Conservation (phyloP, 345 rosid genomes). For the Microthlaspi erraticum region DNA sequence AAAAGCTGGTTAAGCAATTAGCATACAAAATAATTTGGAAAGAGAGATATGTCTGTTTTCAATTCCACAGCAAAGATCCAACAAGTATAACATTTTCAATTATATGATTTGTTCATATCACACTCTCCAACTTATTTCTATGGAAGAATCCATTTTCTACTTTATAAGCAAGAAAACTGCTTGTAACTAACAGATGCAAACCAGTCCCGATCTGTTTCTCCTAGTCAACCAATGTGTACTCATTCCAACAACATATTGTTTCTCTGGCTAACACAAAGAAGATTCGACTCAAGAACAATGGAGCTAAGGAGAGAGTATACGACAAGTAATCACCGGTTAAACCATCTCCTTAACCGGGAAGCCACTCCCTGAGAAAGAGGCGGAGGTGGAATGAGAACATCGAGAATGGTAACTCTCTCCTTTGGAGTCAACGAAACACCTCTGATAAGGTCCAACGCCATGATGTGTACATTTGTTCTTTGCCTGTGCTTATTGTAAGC, state of each 20-base stretch:
- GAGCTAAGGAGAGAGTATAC: slow-evolving; percentile 1
- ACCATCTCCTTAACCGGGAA: slow-evolving; percentile 63
- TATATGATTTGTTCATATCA: slow-evolving; percentile 6
- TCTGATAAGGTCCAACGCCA: slow-evolving; percentile 86
- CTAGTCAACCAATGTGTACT: not conserved
- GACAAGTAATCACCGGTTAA: slow-evolving; percentile 23
- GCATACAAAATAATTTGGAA: not conserved
- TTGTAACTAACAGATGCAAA: not conserved
- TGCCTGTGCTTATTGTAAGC: slow-evolving; percentile 74
- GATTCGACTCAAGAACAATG: slow-evolving; percentile 16
- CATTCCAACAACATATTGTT: slow-evolving; percentile 20
- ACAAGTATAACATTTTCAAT: slow-evolving; percentile 3
- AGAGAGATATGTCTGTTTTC: not conserved
- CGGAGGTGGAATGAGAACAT: slow-evolving; percentile 85
- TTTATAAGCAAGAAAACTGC: slow-evolving; percentile 13
- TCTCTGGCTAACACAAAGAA: slow-evolving; percentile 5
- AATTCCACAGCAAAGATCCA: not conserved
- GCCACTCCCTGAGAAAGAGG: slow-evolving; percentile 49
- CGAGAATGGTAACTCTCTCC: slow-evolving; percentile 88
- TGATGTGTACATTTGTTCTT: slow-evolving; percentile 76
- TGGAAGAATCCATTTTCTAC: slow-evolving; percentile 10
- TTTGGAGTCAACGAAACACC: slow-evolving; percentile 82
- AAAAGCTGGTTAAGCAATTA: not conserved
- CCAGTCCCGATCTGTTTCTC: slow-evolving; percentile 2
- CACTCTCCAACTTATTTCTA: not conserved